Evolutionary conservation across 2,329 filamentous ascomycete species (phyloP), one percentile per base, ranked within the genome.

Genomic region (Dactylellina drechsleri): DNA sequence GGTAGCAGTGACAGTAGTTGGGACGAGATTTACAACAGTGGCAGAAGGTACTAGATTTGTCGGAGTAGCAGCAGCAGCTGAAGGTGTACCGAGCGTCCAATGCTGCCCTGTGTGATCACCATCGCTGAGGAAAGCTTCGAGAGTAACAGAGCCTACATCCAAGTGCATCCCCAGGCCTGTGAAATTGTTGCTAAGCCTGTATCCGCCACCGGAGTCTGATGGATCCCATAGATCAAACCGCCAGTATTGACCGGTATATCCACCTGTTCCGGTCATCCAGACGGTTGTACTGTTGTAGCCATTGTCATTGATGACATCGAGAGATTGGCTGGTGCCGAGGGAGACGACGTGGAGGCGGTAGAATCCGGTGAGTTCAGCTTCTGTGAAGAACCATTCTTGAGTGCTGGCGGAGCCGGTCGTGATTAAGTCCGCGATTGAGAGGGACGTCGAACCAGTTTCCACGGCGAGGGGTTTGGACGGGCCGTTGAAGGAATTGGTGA

Each of bases 241-340:
- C 65, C 65, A 68, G 15, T 26, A 61, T 26, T 68, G 65, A 18
- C 65, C 65, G 28, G 28, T 40, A 26, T 60, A 60, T 23, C 31
- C 18, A 18, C 45, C 56, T 2, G 65, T 68, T 45, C 15, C 28
- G 16, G 65, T 58, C 56, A 68, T 60, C 20, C 53, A 58, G 15
- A 68, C 45, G 23, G 54, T 54, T 18, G 47, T 49, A 15, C 65
- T 68, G 36, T 68, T 47, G 36, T 50, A 28, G 12, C 56, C 65
- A 43, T 68, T 68, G 18, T 68, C 49, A 26, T 68, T 68, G 43
- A 68, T 31, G 20, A 68, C 65, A 16, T 68, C 65, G 7, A 68
- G 56, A 4, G 65, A 60, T 54, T 41, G 41, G 5, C 26, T 12
- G 16, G 28, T 36, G 13, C 65, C 65, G 18, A 36, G 36, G n/a